These are phyloP conservation scores for Fusarium continuum DNA, from an alignment of 2,329 filamentous ascomycete genomes.

Conservation along the genomic window DNA sequence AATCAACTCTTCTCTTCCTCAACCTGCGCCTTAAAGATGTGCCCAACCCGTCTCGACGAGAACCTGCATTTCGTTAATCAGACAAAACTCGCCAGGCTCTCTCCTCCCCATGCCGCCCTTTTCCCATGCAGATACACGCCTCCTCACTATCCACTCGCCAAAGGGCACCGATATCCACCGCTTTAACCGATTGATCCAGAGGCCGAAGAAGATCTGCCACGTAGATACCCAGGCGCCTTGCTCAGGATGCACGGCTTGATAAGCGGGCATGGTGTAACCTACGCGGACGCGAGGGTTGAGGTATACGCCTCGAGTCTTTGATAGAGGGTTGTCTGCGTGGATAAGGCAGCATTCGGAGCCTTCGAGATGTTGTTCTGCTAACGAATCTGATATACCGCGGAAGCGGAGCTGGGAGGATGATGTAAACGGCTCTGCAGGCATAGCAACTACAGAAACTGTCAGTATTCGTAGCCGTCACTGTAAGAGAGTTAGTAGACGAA, in stretches of 20 bases:
- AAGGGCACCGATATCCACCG: slow-evolving; percentile 52
- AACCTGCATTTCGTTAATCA: slow-evolving; percentile 71
- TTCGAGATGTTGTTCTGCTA: slow-evolving; percentile 72
- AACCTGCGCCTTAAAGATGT: slow-evolving; percentile 50
- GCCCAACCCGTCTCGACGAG: slow-evolving; percentile 66
- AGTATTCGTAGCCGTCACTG: slow-evolving; percentile 1
- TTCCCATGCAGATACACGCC: slow-evolving; percentile 53
- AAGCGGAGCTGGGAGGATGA: slow-evolving; percentile 61
- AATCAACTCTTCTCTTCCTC: background rate
- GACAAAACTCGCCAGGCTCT: slow-evolving; percentile 60
- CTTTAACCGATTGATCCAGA: slow-evolving; percentile 66
- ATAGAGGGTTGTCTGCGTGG: slow-evolving; percentile 74
- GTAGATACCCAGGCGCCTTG: slow-evolving; percentile 57
- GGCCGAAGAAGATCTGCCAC: slow-evolving; percentile 59
- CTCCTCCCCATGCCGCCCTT: slow-evolving; percentile 47
- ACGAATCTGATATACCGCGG: slow-evolving; percentile 69
- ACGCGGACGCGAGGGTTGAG: slow-evolving; percentile 76
- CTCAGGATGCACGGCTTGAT: slow-evolving; percentile 57
- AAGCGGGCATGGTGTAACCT: slow-evolving; percentile 66
- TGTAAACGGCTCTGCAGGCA: slow-evolving; percentile 66
- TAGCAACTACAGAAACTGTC: slow-evolving; percentile 49
- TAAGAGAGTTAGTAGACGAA: slow-evolving; percentile 10
- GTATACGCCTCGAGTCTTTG: slow-evolving; percentile 64
- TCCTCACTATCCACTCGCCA: slow-evolving; percentile 48
- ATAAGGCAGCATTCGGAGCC: slow-evolving; percentile 84